Base-by-base conservation (phyloP, 441 rosid genomes). In the Pelargonium myrrhifolium region DNA sequence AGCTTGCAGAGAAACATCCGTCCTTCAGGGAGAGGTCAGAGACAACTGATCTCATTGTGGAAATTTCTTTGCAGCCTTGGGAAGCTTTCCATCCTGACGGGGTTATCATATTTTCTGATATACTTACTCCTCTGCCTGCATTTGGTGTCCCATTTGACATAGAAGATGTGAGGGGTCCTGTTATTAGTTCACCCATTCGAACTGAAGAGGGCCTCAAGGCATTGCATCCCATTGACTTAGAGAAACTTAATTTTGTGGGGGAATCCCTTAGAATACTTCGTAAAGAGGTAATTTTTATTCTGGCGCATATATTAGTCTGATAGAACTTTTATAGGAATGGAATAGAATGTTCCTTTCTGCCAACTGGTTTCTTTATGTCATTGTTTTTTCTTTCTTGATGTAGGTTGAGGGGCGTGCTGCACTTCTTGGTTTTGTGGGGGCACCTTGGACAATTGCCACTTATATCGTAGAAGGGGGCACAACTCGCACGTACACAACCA, bases 61-160 rank as follows among this genome's bases (percentile, higher is more conserved):
- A 93, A 83, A 90, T 93, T 82, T 89, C 97, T 65, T 86, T 93
- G 82, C 98, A 90, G 87, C 97, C 97, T 40, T 90, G 98, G 97
- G 81, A 84, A 82, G 94, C 98, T 5, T 93, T 93, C 67, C 85
- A 14, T 71, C 98, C 96, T 12, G 97, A 90, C 51, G 96, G 96
- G 60, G 98, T 90, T 65, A 93, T 93, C 73, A 84, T 93, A 68
- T 93, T 93, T 86, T 93, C 98, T 0, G 96, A 93, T 83, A 90
- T 90, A 65, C 96, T 90, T 77, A 93, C 98, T 4, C 98, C 98
- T 62, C 77, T 90, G 56, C 97, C 98, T 0, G 93, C 96, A 20
- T 87, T 93, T 56, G 97, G 97, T 65, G 97, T 90, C 66, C 96
- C 92, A 1, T 93, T 93, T 76, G 97, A 93, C 83, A 90, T 93